phyloP scores from a whole-genome alignment of 2,329 filamentous ascomycete species.

The Phialocephala sp. region DNA sequence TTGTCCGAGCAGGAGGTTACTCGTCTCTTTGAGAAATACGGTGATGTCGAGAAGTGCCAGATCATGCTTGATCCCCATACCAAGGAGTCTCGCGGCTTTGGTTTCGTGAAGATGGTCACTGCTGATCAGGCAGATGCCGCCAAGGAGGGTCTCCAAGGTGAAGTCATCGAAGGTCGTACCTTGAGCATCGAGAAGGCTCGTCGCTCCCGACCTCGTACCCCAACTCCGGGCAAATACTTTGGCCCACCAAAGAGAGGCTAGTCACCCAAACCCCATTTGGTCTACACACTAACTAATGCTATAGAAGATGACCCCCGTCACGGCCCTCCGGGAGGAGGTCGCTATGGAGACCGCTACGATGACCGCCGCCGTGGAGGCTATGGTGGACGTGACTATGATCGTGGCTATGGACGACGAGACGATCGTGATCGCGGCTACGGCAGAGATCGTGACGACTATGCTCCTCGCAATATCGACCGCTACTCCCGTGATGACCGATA shows the following conservation, averaged over 20 bases:
- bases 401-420: conserved; percentile 46
- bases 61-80: conserved; percentile 99
- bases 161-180: conserved; percentile 92
- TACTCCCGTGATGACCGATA: conserved; percentile 41
- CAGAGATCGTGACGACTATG: conserved; percentile 47
- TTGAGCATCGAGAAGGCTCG: conserved; percentile 99
- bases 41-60: conserved; percentile 98
- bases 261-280: conserved; percentile 52
- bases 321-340: conserved; percentile 46
- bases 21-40: conserved; percentile 97
- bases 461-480: conserved; percentile 46
- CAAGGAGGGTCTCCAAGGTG: conserved; percentile 93
- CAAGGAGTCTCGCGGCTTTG: conserved; percentile 97
- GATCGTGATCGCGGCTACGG: conserved; percentile 49
- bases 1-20: conserved; percentile 89
- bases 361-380: conserved; percentile 49
- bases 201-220: conserved; percentile 90
- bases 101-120: conserved; percentile 98
- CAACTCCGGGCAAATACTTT: conserved; percentile 98
- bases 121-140: conserved; percentile 95
- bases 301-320: conserved; percentile 57
- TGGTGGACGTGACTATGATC: conserved; percentile 38
- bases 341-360: conserved; percentile 47
- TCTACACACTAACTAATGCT: conserved; percentile 44
- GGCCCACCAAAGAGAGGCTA: conserved; percentile 96